Evolutionary conservation across 768 basidiomycete species (phyloP).

Genomic region (Mycena epipterygia): DNA sequence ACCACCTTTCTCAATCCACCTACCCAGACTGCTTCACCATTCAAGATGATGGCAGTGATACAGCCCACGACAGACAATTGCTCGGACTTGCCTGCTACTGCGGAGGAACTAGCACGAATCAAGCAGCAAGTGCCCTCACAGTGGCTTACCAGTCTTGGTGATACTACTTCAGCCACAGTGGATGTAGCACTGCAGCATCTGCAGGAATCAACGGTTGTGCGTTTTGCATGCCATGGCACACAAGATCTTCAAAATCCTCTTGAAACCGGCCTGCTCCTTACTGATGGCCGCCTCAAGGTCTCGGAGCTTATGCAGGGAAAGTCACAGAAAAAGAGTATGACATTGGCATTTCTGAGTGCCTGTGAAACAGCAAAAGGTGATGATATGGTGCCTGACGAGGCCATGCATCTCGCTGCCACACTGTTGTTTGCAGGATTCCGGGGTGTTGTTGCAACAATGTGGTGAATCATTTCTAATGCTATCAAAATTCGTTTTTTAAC

Average conservation of each 20-base stretch:
- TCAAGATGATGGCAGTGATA: slow-evolving; percentile 17
- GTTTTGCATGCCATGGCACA: slow-evolving; percentile 49
- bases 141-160: slow-evolving; percentile 2
- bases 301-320: slow-evolving; percentile 40
- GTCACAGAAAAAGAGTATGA: neutral
- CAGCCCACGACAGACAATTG: neutral
- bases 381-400: slow-evolving; percentile 38
- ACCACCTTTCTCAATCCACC: slow-evolving; percentile 12
- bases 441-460: slow-evolving; percentile 39
- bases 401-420: slow-evolving; percentile 41
- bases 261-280: slow-evolving; percentile 9
- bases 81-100: neutral
- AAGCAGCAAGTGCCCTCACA: neutral
- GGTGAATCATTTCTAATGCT: slow-evolving; percentile 15
- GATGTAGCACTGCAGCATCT: neutral
- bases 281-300: slow-evolving; percentile 34
- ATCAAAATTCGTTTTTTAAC: no score
- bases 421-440: slow-evolving; percentile 37
- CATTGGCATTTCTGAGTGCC: slow-evolving; percentile 47
- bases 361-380: slow-evolving; percentile 49
- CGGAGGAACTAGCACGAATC: slow-evolving; percentile 15
- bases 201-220: slow-evolving; percentile 34
- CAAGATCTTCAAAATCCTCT: slow-evolving; percentile 40
- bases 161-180: neutral
- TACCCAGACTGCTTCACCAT: neutral